Evolutionary conservation across 495 filamentous ascomycete genomes (phyloP).

Genomic region (Penicillium diatomitis): DNA sequence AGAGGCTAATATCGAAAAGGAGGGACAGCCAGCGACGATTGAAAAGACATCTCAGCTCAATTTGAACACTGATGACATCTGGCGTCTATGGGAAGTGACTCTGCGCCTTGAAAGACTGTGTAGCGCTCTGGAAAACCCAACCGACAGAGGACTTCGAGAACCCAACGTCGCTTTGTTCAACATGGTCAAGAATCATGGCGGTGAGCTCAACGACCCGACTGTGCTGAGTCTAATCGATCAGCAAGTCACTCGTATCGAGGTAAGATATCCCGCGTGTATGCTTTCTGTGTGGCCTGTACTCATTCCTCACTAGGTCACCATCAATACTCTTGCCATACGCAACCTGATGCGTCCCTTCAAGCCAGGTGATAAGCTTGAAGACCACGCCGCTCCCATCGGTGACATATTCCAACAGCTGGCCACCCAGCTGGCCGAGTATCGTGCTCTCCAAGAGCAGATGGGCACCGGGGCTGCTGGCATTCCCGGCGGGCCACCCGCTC

Average conservation of each 20-base stretch:
- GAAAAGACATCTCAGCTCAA: constrained; percentile 49
- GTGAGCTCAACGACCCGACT: constrained; percentile 79
- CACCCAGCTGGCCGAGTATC: constrained; percentile 42
- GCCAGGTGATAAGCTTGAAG: constrained; percentile 32
- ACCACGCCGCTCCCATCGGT: constrained; percentile 44
- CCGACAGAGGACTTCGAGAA: constrained; percentile 46
- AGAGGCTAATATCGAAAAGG: constrained; percentile 20
- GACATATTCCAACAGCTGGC: constrained; percentile 40
- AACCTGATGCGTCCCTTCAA: constrained; percentile 51
- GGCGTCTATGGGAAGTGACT: constrained; percentile 83
- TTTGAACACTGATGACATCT: constrained; percentile 74
- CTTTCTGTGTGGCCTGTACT: not conserved
- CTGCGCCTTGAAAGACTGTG: constrained; percentile 89
- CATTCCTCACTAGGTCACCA: constrained; percentile 39
- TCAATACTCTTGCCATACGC: constrained; percentile 56
- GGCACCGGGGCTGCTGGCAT: constrained; percentile 24
- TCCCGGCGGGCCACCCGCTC: constrained; percentile 12
- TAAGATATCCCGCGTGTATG: constrained; percentile 31
- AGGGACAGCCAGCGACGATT: constrained; percentile 31
- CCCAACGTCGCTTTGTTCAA: constrained; percentile 76
- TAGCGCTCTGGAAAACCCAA: constrained; percentile 65
- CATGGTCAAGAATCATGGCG: constrained; percentile 71
- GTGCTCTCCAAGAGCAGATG: constrained; percentile 40
- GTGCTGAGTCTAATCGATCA: constrained; percentile 84
- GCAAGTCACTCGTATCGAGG: constrained; percentile 91